Conservation (phyloP, 2,329 filamentous ascomycete genomes). For the Monosporascus sp. region DNA sequence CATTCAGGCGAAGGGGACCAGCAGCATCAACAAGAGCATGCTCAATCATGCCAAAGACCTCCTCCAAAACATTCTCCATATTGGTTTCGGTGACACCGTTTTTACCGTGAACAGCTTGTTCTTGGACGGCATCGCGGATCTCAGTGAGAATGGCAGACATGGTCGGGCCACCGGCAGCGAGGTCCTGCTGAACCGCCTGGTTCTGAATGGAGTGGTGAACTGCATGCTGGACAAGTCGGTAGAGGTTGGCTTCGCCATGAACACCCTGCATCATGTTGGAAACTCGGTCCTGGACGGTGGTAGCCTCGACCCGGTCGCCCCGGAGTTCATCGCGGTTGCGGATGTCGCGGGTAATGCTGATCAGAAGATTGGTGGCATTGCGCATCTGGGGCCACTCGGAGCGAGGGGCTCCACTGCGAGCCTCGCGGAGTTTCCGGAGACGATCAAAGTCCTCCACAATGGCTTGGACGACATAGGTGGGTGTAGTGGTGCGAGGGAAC, state of each 20-base stretch:
- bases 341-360: slow-evolving; percentile 31
- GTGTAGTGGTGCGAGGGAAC: slow-evolving; percentile 28
- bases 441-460: slow-evolving; percentile 27
- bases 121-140: slow-evolving; percentile 20
- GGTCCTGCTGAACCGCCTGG: slow-evolving; percentile 37
- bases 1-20: slow-evolving; percentile 10
- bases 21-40: slow-evolving; percentile 11
- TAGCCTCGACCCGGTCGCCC: slow-evolving; percentile 12
- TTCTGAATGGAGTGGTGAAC: slow-evolving; percentile 29
- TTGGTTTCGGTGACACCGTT: slow-evolving; percentile 9
- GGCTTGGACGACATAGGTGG: slow-evolving; percentile 19
- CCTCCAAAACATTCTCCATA: slow-evolving; percentile 16
- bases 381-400: slow-evolving; percentile 12
- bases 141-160: slow-evolving; percentile 11
- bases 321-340: slow-evolving; percentile 29
- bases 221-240: slow-evolving; percentile 24
- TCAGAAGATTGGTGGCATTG: slow-evolving; percentile 12
- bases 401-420: slow-evolving; percentile 14
- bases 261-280: slow-evolving; percentile 19
- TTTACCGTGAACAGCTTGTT: slow-evolving; percentile 32
- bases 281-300: slow-evolving; percentile 18
- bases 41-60: slow-evolving; percentile 20
- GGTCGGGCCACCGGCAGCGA: slow-evolving; percentile 22
- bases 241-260: slow-evolving; percentile 18
- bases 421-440: slow-evolving; percentile 24